phyloP scores from a whole-genome alignment of 2,329 filamentous ascomycete species.

The Chrysoporthe puriensis region DNA sequence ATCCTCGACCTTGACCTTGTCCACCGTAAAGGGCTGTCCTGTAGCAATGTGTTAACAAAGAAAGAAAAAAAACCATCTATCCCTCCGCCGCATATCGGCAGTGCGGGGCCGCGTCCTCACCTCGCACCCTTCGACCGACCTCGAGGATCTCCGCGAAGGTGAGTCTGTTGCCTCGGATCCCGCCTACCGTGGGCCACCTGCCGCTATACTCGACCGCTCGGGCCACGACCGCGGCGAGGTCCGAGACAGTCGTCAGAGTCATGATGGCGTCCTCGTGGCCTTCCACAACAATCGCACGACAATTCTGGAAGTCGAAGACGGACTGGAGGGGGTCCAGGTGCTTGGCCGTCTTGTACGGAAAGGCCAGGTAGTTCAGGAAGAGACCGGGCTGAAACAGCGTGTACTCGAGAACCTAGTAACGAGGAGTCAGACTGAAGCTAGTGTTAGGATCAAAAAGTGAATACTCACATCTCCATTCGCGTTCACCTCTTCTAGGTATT shows the following conservation, averaged over 20 bases:
- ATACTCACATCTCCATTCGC: constrained; percentile 44
- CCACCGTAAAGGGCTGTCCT: constrained; percentile 45
- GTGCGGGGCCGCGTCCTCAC: constrained; percentile 5
- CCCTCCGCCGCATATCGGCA: too few species aligned
- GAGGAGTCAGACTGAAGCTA: not conserved
- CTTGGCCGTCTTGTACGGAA: constrained; percentile 50
- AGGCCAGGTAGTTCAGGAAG: constrained; percentile 59
- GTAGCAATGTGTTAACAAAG: not conserved
- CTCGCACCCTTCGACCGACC: constrained; percentile 38
- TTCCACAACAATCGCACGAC: constrained; percentile 47
- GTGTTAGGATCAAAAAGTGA: not conserved
- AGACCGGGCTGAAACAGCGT: constrained; percentile 58
- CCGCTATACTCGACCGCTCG: constrained; percentile 48
- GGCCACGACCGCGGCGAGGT: constrained; percentile 45
- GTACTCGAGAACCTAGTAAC: constrained; percentile 56
- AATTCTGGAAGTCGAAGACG: constrained; percentile 44
- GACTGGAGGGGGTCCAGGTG: constrained; percentile 46
- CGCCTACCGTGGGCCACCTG: constrained; percentile 47
- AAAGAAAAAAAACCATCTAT: constrained; percentile 16
- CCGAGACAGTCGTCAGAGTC: constrained; percentile 48
- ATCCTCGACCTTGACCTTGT: constrained; percentile 51
- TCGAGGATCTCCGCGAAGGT: constrained; percentile 42
- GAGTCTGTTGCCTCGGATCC: constrained; percentile 45
- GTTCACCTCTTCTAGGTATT: constrained; percentile 57
- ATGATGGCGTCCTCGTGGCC: constrained; percentile 46